A percentile compares a stretch with the other conserved stretches of the same genome.
Evolutionary conservation across 1,284 basidiomycete species (phyloP).

Genomic region (Gomphus bonarii): DNA sequence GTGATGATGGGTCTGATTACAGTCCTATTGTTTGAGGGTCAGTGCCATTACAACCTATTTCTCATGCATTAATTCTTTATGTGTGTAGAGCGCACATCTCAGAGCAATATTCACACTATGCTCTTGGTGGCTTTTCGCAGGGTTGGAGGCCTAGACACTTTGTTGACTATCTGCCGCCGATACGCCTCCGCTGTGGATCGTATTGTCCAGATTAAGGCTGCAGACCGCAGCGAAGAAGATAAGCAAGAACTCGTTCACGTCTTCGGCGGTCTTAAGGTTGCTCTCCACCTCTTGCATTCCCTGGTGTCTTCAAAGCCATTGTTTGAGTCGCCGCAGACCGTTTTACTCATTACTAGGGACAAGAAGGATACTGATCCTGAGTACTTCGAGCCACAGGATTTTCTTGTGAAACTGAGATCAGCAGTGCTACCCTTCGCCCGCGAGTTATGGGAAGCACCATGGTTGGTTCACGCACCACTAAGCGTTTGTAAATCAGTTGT

Average conservation of each 20-base stretch:
- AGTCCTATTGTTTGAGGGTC: slow-evolving; percentile 78
- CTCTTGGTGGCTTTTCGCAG: slow-evolving; percentile 70
- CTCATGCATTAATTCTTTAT: neutral
- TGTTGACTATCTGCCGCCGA: slow-evolving; percentile 50
- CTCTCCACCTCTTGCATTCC: slow-evolving; percentile 67
- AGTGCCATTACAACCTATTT: slow-evolving; percentile 14
- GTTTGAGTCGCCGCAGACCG: slow-evolving; percentile 80
- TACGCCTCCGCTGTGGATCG: slow-evolving; percentile 51
- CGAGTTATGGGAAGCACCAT: slow-evolving; percentile 74
- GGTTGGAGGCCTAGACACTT: slow-evolving; percentile 59
- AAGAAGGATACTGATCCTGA: slow-evolving; percentile 66
- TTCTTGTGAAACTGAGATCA: slow-evolving; percentile 75
- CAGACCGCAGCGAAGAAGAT: slow-evolving; percentile 45
- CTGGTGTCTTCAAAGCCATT: slow-evolving; percentile 74
- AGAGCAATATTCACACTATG: slow-evolving; percentile 74
- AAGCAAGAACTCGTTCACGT: slow-evolving; percentile 64
- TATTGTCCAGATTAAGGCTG: slow-evolving; percentile 34
- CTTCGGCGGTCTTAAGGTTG: slow-evolving; percentile 74
- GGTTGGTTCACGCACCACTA: slow-evolving; percentile 70
- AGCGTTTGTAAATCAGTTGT: slow-evolving; percentile 68
- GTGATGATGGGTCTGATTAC: slow-evolving; percentile 67
- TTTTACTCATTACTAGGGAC: slow-evolving; percentile 61
- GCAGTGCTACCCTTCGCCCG: slow-evolving; percentile 59
- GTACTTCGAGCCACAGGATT: slow-evolving; percentile 79
- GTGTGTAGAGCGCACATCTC: slow-evolving; percentile 51